These are phyloP conservation scores for Euphorbia tirucalli DNA, from an alignment of 345 rosid genomes.

Conservation along the genomic window DNA sequence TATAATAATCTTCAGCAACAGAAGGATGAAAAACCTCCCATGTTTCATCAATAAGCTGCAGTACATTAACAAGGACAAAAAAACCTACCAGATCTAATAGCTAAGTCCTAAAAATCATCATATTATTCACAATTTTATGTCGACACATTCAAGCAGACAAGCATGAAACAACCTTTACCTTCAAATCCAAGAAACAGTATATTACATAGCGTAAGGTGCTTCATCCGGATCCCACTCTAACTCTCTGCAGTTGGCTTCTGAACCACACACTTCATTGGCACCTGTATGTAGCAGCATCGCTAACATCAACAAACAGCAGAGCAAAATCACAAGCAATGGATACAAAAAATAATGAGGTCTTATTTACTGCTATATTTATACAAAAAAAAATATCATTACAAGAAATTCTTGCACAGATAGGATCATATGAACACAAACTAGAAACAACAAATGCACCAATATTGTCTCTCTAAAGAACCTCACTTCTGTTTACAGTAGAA, in stretches of 20 bases:
- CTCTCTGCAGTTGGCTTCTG: background rate
- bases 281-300: background rate
- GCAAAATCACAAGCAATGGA: background rate
- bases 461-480: background rate
- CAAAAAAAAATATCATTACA: no score
- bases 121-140: slow-evolving; percentile 19
- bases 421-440: background rate
- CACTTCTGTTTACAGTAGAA: background rate
- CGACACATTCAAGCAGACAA: slow-evolving; percentile 20
- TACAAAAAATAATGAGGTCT: background rate
- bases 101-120: background rate
- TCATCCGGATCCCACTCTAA: background rate
- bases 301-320: background rate
- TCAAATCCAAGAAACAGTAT: background rate
- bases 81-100: slow-evolving; percentile 5
- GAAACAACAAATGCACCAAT: background rate
- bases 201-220: background rate
- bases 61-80: background rate
- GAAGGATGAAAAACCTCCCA: background rate
- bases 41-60: background rate
- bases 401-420: background rate
- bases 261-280: background rate
- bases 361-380: background rate
- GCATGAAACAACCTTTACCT: slow-evolving; percentile 15
- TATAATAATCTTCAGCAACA: background rate